These are phyloP conservation scores for Helminthosporium solani DNA, from an alignment of 2,329 filamentous ascomycete genomes.

Conservation along the genomic window DNA sequence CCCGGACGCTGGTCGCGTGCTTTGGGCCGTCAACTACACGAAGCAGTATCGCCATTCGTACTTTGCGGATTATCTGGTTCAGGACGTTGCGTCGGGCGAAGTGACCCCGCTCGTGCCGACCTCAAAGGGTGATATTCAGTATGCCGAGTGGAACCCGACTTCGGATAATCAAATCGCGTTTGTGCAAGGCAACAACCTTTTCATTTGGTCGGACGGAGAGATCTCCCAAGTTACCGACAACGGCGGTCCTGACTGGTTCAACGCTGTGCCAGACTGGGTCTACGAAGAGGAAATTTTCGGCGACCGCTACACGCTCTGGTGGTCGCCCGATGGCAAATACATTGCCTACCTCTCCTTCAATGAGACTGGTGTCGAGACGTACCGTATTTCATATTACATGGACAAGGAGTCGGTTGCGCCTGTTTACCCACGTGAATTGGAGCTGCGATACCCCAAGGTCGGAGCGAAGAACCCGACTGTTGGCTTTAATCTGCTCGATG, in stretches of 20 bases:
- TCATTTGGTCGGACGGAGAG: constrained; percentile 57
- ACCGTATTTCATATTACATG: constrained; percentile 68
- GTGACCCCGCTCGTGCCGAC: constrained; percentile 58
- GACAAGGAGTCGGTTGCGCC: constrained; percentile 58
- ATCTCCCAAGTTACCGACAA: constrained; percentile 60
- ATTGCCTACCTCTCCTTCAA: constrained; percentile 60
- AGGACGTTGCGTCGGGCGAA: constrained; percentile 60
- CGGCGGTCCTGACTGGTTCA: constrained; percentile 63
- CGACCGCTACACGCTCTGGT: constrained; percentile 56
- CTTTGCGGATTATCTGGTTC: constrained; percentile 65
- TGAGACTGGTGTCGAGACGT: constrained; percentile 67
- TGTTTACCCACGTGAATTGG: constrained; percentile 61
- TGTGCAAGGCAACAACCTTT: constrained; percentile 67
- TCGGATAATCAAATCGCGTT: constrained; percentile 62
- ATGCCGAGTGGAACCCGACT: constrained; percentile 61
- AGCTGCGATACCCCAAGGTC: constrained; percentile 69
- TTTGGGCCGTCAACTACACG: constrained; percentile 66
- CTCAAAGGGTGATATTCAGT: constrained; percentile 66
- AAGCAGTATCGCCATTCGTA: constrained; percentile 70
- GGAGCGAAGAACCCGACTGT: constrained; percentile 68
- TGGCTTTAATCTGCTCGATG: constrained; percentile 58
- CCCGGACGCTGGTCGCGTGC: constrained; percentile 58
- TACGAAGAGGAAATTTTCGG: constrained; percentile 62
- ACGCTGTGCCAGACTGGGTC: constrained; percentile 66
- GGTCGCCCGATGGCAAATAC: constrained; percentile 57